A percentile compares a stretch with the other conserved stretches of the same genome.
Evolutionary conservation across 257 asterid genomes (phyloP).

Genomic region (Solanum megistacrolobum): DNA sequence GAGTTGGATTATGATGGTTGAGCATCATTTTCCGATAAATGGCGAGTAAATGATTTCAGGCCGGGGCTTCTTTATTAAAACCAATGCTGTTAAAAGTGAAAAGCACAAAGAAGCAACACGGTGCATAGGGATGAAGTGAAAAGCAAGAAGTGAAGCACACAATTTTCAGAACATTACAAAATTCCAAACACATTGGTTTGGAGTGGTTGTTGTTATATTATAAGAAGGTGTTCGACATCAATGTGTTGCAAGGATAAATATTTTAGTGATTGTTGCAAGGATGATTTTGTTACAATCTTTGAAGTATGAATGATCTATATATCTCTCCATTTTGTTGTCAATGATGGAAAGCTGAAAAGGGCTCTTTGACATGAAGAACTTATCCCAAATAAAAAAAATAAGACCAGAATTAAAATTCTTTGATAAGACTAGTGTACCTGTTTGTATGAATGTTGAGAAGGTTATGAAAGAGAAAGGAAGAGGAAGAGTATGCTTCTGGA

Average conservation of each 20-base stretch:
- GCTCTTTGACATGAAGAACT: background rate
- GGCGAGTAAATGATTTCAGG: background rate
- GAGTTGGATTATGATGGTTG: background rate
- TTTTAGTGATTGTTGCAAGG: background rate
- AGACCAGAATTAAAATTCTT: background rate
- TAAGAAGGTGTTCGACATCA: background rate
- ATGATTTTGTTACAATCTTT: background rate
- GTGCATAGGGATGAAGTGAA: background rate
- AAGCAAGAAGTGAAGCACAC: background rate
- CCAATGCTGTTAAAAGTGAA: background rate
- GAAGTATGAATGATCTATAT: background rate
- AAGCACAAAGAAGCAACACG: background rate
- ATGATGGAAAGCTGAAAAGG: background rate
- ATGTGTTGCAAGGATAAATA: background rate
- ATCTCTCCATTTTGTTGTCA: background rate
- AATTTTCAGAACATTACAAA: background rate
- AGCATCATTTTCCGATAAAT: background rate
- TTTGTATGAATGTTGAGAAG: slow-evolving; percentile 42
- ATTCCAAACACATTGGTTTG: background rate
- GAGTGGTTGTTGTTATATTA: background rate
- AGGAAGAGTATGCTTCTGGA: slow-evolving; percentile 39
- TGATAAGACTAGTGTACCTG: background rate
- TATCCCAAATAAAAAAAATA: background rate
- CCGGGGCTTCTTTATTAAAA: background rate
- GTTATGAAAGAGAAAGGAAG: slow-evolving; percentile 35